Conservation (phyloP, 148 eudicot species). For the Diospyros lotus region DNA sequence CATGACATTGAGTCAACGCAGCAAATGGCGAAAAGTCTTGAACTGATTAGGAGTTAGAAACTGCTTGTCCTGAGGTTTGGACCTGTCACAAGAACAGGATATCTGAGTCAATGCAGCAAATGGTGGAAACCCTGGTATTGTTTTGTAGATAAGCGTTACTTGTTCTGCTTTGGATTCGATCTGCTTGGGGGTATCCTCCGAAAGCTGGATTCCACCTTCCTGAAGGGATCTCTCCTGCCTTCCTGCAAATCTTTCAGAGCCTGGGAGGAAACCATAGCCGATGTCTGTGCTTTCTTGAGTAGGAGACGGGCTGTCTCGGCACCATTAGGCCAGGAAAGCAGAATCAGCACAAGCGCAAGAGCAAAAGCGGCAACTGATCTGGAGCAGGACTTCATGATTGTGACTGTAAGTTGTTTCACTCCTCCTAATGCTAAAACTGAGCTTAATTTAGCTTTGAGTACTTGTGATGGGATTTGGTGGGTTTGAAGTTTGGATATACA, state of each 20-base stretch:
- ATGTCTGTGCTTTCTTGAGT: slow-evolving; percentile 6
- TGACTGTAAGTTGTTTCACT: neutral
- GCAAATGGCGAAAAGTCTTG: neutral
- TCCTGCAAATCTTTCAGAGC: slow-evolving; percentile 29
- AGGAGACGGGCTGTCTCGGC: slow-evolving; percentile 29
- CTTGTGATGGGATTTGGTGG: too few species aligned
- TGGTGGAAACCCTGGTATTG: neutral
- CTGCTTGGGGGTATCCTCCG: slow-evolving; percentile 47
- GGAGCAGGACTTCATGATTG: slow-evolving; percentile 29
- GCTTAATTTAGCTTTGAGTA: too few species aligned
- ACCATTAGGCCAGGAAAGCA: slow-evolving; percentile 24
- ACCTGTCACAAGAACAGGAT: slow-evolving; percentile 7
- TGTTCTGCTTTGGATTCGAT: slow-evolving; percentile 76
- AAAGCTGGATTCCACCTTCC: slow-evolving; percentile 45
- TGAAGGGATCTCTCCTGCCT: slow-evolving; percentile 36
- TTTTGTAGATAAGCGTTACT: slow-evolving; percentile 26
- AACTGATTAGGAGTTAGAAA: slow-evolving; percentile 2
- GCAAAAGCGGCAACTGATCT: slow-evolving; percentile 26
- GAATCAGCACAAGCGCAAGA: slow-evolving; percentile 31
- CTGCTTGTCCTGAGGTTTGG: too few species aligned
- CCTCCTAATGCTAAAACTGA: too few species aligned
- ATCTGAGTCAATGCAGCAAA: slow-evolving; percentile 17
- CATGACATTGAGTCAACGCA: slow-evolving; percentile 17
- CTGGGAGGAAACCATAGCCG: slow-evolving; percentile 27
- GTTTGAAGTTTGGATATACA: too few species aligned